Evolutionary conservation across 2,329 filamentous ascomycete genomes (phyloP).

Genomic region (Aspergillus japonicus): DNA sequence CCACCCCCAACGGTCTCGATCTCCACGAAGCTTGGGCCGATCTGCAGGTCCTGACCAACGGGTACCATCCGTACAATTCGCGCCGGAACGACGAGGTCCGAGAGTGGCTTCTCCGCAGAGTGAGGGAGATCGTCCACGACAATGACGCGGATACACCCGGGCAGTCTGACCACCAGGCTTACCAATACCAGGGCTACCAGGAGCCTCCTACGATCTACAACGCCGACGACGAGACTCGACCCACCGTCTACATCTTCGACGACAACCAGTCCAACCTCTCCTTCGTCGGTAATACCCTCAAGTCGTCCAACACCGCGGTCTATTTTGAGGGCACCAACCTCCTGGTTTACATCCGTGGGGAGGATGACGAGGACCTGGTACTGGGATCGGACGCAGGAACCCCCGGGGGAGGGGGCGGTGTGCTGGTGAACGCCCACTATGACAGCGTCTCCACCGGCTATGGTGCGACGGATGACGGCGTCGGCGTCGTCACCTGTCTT

Average conservation of each 20-base stretch:
- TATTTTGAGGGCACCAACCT: conserved; percentile 97
- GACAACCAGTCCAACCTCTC: conserved; percentile 79
- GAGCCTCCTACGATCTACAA: conserved; percentile 18
- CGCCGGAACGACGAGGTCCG: conserved; percentile 77
- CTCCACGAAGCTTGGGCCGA: conserved; percentile 85
- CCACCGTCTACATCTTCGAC: conserved; percentile 65
- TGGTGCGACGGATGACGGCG: conserved; percentile 90
- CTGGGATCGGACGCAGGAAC: conserved; percentile 52
- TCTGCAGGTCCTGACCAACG: conserved; percentile 69
- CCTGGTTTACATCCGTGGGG: conserved; percentile 84
- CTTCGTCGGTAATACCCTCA: conserved; percentile 52
- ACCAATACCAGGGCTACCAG: conserved; percentile 44
- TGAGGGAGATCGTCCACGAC: conserved; percentile 66
- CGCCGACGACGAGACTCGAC: conserved; percentile 24
- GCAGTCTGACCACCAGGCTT: too few relatives aligned
- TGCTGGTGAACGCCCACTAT: conserved; percentile 92
- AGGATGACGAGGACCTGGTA: conserved; percentile 75
- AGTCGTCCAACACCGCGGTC: conserved; percentile 48
- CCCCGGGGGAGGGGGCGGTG: conserved; percentile 64
- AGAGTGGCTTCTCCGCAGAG: conserved; percentile 69
- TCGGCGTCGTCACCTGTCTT: conserved; percentile 81
- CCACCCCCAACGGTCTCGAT: conserved; percentile 65
- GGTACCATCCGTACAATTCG: conserved; percentile 87
- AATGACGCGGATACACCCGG: not conserved
- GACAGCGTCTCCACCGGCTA: conserved; percentile 90